phyloP scores from a whole-genome alignment of 371 early-diverging fungal species.

The Lichtheimia hyalospora region DNA sequence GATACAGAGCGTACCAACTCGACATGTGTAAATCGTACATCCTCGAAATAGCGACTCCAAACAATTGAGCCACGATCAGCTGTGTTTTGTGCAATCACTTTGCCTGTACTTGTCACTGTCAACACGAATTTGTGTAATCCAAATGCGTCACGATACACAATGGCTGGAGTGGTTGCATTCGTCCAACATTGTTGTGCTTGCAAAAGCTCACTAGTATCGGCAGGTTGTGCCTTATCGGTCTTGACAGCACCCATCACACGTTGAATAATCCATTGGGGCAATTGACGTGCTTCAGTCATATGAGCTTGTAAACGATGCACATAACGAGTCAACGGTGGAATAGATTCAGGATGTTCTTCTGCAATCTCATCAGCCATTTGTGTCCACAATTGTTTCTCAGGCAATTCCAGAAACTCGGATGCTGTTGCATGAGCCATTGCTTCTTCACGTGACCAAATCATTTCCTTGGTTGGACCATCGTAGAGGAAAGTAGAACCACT shows the following conservation, averaged over 20 bases:
- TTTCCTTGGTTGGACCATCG: conserved; percentile 25
- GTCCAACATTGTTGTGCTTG: conserved; percentile 35
- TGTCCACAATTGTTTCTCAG: conserved; percentile 73
- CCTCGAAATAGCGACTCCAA: conserved; percentile 65
- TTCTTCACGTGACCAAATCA: conserved; percentile 85
- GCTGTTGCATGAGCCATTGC: conserved; percentile 67
- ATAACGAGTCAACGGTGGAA: conserved; percentile 61
- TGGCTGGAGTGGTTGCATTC: conserved; percentile 11
- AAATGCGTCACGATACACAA: conserved; percentile 71
- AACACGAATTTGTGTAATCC: conserved; percentile 86
- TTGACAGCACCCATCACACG: conserved; percentile 23
- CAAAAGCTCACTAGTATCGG: conserved; percentile 8
- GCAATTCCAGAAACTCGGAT: conserved; percentile 82
- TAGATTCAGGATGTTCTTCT: conserved; percentile 46
- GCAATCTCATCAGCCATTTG: conserved; percentile 73
- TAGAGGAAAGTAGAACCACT: conserved; percentile 62
- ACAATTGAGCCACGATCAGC: conserved; percentile 67
- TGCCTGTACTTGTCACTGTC: conserved; percentile 75
- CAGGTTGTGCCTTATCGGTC: conserved; percentile 1
- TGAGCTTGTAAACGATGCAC: conserved; percentile 66
- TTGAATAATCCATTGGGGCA: conserved; percentile 28
- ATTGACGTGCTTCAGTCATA: conserved; percentile 43
- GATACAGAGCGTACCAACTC: conserved; percentile 62
- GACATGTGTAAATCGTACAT: conserved; percentile 51
- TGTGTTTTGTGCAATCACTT: conserved; percentile 82